A percentile compares a stretch with the other conserved stretches of the same genome.
phyloP scores from a whole-genome alignment of 306 rosid genomes.

The Lablab purpureus region DNA sequence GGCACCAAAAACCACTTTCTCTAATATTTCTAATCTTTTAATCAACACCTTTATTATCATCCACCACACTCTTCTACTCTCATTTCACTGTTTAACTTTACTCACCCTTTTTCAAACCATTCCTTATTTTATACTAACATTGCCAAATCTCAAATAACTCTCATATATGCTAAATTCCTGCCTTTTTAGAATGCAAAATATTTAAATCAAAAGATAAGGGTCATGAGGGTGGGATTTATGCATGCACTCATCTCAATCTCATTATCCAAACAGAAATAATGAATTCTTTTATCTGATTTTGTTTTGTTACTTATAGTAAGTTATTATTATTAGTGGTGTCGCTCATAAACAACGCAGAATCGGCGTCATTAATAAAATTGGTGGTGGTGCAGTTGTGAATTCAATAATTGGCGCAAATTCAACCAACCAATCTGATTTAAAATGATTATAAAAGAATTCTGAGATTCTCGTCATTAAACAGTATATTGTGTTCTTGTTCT shows the following conservation, averaged over 20 bases:
- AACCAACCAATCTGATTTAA: not conserved
- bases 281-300: not conserved
- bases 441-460: not conserved
- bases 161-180: too few species aligned
- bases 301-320: not conserved
- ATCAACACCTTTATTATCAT: too few species aligned
- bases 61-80: too few species aligned
- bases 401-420: constrained; percentile 10
- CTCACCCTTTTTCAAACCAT: not conserved
- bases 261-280: constrained; percentile 15
- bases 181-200: too few species aligned
- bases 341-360: not conserved
- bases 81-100: not conserved
- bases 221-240: too few species aligned
- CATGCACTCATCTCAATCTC: too few species aligned
- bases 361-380: not conserved
- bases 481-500: not conserved
- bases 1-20: too few species aligned
- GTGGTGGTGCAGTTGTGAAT: not conserved
- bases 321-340: not conserved
- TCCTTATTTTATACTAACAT: too few species aligned
- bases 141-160: too few species aligned
- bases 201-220: too few species aligned
- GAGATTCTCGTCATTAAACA: not conserved
- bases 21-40: too few species aligned